A percentile compares a stretch with the other conserved stretches of the same genome.
phyloP scores from a whole-genome alignment of 2,329 filamentous ascomycete genomes.

The Fusarium sp. region DNA sequence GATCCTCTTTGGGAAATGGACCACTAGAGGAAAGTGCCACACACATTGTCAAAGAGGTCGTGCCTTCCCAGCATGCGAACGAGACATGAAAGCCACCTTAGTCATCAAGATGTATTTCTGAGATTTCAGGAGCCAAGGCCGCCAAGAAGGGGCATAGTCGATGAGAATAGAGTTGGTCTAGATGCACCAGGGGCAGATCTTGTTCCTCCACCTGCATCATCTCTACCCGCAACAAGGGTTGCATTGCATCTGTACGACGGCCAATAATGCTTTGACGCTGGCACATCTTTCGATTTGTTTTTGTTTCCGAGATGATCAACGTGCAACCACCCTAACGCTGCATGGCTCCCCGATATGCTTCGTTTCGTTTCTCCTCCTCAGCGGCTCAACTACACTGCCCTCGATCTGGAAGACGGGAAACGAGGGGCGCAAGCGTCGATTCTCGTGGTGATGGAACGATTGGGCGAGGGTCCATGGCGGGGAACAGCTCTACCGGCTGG shows the following conservation, averaged over 20 bases:
- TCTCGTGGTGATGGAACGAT: not conserved
- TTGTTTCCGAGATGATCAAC: constrained; percentile 1
- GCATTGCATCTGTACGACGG: not conserved
- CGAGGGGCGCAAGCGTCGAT: not conserved
- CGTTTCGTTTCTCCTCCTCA: not conserved
- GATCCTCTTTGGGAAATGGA: not conserved
- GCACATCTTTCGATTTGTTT: not conserved
- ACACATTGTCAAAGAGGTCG: not conserved
- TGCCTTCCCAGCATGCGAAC: not conserved
- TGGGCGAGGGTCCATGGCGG: not conserved
- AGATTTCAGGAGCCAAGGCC: not conserved
- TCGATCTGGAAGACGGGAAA: not conserved
- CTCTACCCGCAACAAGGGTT: not conserved
- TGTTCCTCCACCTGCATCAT: constrained; percentile 5
- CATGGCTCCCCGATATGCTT: not conserved
- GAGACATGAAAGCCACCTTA: not conserved
- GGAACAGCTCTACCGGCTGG: not conserved
- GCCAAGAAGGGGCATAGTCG: not conserved
- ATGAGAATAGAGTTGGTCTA: not conserved
- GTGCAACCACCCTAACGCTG: not conserved
- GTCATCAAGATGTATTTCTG: not conserved
- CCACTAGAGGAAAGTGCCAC: not conserved
- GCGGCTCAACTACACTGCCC: not conserved
- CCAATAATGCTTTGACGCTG: not conserved
- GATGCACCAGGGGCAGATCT: not conserved